Evolutionary conservation across 163 green algal genomes (phyloP).

Genomic region (Prototheca wickerhamii): DNA sequence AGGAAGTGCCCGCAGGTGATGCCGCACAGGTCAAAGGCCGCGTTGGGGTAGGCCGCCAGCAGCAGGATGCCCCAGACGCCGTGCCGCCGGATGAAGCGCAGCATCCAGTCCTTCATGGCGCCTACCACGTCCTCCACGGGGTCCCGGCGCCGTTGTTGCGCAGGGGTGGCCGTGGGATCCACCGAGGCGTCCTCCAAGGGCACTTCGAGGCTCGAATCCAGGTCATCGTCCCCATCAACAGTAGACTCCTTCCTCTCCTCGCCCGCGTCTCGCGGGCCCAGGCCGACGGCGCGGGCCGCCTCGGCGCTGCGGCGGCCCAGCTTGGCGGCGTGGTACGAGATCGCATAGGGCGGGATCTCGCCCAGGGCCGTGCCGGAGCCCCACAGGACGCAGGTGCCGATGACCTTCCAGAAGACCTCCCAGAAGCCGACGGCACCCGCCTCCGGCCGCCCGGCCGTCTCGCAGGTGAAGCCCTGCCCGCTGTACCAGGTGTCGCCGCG

Average conservation of each 20-base stretch:
- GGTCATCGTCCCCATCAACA: no score
- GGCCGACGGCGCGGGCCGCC: conserved; percentile 15
- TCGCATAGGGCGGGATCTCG: conserved; percentile 84
- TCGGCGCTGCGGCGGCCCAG: conserved; percentile 15
- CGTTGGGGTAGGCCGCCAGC: conserved; percentile 62
- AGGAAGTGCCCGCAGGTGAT: conserved; percentile 84
- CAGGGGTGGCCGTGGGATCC: background rate
- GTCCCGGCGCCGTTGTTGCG: background rate
- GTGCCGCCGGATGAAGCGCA: conserved; percentile 56
- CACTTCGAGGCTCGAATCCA: no score
- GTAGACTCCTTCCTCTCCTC: no score
- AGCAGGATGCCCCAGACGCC: conserved; percentile 53
- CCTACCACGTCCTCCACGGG: background rate
- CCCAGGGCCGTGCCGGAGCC: conserved; percentile 78
- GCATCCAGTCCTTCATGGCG: conserved; percentile 65
- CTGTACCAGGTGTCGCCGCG: conserved; percentile 39
- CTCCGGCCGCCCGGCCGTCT: background rate
- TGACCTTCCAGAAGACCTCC: conserved; percentile 59
- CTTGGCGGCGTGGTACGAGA: conserved; percentile 71
- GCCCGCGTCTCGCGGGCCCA: no score
- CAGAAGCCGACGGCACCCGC: conserved; percentile 37
- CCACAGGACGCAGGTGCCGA: conserved; percentile 69
- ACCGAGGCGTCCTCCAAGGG: background rate
- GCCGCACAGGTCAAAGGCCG: conserved; percentile 89
- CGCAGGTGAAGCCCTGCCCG: conserved; percentile 62